phyloP scores from a whole-genome alignment of 1,284 basidiomycete genomes.

The Garcileccinum viscosum region DNA sequence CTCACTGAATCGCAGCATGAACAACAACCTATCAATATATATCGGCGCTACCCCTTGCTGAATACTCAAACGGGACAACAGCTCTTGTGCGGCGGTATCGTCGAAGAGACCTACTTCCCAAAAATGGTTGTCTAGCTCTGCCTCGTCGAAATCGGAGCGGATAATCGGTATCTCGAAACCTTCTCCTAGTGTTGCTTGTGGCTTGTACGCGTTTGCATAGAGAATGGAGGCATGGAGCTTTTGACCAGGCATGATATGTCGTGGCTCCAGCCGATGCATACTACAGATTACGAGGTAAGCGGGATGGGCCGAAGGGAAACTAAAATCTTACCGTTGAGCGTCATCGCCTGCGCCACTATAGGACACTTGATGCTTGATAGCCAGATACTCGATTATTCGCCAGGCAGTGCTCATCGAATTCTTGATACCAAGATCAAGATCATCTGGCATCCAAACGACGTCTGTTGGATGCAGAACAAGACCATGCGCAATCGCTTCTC shows the following conservation, averaged over 20 bases:
- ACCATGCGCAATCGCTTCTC: conserved; percentile 29
- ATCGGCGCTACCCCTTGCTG: conserved; percentile 19
- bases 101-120: conserved; percentile 37
- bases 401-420: conserved; percentile 29
- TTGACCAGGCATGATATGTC: conserved; percentile 38
- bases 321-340: conserved; percentile 18
- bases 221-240: conserved; percentile 37
- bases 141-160: conserved; percentile 10
- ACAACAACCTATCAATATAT: conserved; percentile 34
- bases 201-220: conserved; percentile 33
- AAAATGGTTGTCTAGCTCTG: conserved; percentile 8
- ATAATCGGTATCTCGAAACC: conserved; percentile 31
- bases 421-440: conserved; percentile 27
- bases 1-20: conserved; percentile 35
- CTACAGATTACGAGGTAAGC: conserved; percentile 17
- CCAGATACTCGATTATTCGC: conserved; percentile 33
- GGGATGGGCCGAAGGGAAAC: background rate
- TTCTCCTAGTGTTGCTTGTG: conserved; percentile 30
- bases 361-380: conserved; percentile 34
- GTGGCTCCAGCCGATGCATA: conserved; percentile 23
- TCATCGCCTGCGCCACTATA: conserved; percentile 19
- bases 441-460: conserved; percentile 32
- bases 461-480: conserved; percentile 30
- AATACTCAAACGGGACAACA: conserved; percentile 17
- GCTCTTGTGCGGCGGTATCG: conserved; percentile 19